Percentiles rank a stretch among this genome's conserved stretches.
Conservation (phyloP, 129 eudicot species). For the Cynara cardunculus region DNA sequence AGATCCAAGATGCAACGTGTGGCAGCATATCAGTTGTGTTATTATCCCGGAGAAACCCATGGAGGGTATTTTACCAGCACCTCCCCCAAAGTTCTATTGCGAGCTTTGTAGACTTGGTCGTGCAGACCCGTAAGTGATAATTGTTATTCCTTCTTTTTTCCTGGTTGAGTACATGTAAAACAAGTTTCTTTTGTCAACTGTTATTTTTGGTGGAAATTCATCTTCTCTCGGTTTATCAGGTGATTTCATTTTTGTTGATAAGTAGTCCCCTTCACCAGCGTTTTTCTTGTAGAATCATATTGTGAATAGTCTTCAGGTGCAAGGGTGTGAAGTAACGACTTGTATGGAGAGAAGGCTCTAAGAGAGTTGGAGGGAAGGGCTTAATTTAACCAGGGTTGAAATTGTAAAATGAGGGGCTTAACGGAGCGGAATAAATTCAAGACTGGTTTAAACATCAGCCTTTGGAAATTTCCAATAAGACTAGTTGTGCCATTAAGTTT, state of each 20-base stretch:
- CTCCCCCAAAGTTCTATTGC: conserved; percentile 66
- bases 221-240: not conserved
- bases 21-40: conserved; percentile 92
- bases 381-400: not conserved
- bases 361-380: not conserved
- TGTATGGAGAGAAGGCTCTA: not conserved
- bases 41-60: conserved; percentile 71
- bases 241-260: not conserved
- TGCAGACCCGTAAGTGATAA: conserved; percentile 88
- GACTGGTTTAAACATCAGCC: not conserved
- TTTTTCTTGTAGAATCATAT: not conserved
- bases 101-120: conserved; percentile 83
- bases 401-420: not conserved
- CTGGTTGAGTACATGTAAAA: not conserved
- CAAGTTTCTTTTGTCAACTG: not conserved
- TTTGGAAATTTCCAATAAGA: not conserved
- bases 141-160: not conserved
- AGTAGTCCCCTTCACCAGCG: not conserved
- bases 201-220: not conserved
- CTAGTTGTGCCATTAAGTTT: not conserved
- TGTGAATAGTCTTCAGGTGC: not conserved
- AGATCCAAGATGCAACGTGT: conserved; percentile 67
- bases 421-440: too few species aligned
- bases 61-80: conserved; percentile 68
- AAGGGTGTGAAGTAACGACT: not conserved